Percentiles rank a stretch among this genome's conserved stretches.
Evolutionary conservation across 2,329 filamentous ascomycete genomes (phyloP).

Genomic region (Venturiaceae sp.): DNA sequence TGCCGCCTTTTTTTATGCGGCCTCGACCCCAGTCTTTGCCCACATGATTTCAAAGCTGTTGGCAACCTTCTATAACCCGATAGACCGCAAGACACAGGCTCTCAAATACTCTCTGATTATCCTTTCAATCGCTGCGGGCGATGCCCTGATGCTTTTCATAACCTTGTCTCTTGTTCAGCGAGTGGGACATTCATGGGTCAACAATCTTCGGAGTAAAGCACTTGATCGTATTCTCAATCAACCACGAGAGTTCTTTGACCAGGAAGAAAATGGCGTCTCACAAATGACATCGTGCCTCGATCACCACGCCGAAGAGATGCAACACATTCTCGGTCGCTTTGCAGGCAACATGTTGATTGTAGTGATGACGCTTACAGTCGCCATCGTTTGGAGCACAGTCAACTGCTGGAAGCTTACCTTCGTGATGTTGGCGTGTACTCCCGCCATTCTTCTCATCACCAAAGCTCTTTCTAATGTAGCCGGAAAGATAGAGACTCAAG

Average conservation of each 20-base stretch:
- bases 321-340: conserved; percentile 72
- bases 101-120: conserved; percentile 62
- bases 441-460: conserved; percentile 57
- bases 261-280: conserved; percentile 52
- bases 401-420: conserved; percentile 75
- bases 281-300: conserved; percentile 65
- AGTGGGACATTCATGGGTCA: conserved; percentile 67
- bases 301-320: conserved; percentile 77
- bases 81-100: conserved; percentile 39
- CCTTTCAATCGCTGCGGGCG: conserved; percentile 55
- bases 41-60: conserved; percentile 67
- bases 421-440: conserved; percentile 59
- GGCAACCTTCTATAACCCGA: conserved; percentile 52
- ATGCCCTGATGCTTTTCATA: conserved; percentile 55
- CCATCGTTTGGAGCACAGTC: conserved; percentile 62
- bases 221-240: conserved; percentile 64
- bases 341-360: conserved; percentile 60
- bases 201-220: conserved; percentile 57
- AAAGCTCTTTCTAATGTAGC: conserved; percentile 56
- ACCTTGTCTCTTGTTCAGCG: conserved; percentile 64
- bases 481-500: conserved; percentile 61
- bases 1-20: conserved; percentile 54
- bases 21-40: conserved; percentile 63
- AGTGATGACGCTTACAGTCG: conserved; percentile 55
- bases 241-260: conserved; percentile 69